Evolutionary conservation across 1,139 yeast genomes (phyloP), one percentile per base, ranked within the genome.

Genomic region (Hanseniaspora sp.): DNA sequence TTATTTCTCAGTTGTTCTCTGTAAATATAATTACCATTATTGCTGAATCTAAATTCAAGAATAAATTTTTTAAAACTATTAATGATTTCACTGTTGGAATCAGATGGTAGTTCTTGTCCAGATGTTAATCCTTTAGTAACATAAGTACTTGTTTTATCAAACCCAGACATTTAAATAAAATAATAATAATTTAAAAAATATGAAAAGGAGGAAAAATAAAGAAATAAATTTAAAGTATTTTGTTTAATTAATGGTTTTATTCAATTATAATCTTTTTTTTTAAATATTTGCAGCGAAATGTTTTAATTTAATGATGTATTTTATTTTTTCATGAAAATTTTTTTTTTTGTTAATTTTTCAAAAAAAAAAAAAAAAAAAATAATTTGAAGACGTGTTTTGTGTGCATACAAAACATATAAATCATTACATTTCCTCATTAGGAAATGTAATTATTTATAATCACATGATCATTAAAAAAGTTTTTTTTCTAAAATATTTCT

Each of bases 1-100:
- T 90, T 88, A 63, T 88, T 95, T 61, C 96, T 76, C 55, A 94
- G 74, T 67, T 90, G 96, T 62, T 88, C 96, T 73, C 98, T 76
- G 72, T 94, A 94, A 46, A 88, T 74, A 69, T 86, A 92, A 66
- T 82, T 83, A 55, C 87, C 78, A 63, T 86, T 85, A 56, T 86
- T 79, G 63, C 86, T 85, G 59, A 86, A 75, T 70, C 95, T 78
- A 67, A 86, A 94, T 67, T 90, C 95, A 57, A 88, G 74, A 49
- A 94, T 77, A 67, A 94, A 94, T 60, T 80, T 75, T 59, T 83
- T 79, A 73, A 92, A 88, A 18, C 90, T 86, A 60, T 80, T 79
- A 64, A 83, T 81, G 60, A 87, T 77, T 67, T 86, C 95, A 56
- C 85, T 79, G 68, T 80, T 79, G 59, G 78, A 81, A 58, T 82